phyloP scores from a whole-genome alignment of 495 filamentous ascomycete species.

The Neurospora sublineolata region DNA sequence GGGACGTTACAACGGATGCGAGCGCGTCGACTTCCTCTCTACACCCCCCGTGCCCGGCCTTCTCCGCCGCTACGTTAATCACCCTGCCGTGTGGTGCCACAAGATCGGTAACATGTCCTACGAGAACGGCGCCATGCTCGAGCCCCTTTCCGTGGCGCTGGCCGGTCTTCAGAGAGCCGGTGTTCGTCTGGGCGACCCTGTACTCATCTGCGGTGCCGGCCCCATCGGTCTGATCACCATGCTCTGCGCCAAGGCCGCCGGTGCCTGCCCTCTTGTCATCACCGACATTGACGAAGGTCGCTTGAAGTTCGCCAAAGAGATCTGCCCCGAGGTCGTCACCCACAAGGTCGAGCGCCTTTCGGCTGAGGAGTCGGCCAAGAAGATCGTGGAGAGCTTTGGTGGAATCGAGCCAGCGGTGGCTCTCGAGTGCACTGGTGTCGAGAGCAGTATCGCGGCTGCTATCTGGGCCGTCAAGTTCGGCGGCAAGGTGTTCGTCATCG shows the following conservation, averaged over 20 bases:
- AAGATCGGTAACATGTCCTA: slow-evolving; percentile 83
- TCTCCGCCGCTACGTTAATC: slow-evolving; percentile 83
- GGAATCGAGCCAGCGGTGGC: slow-evolving; percentile 64
- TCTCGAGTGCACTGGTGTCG: slow-evolving; percentile 88
- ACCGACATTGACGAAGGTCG: slow-evolving; percentile 86
- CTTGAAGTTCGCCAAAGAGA: slow-evolving; percentile 66
- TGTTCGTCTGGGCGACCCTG: slow-evolving; percentile 69
- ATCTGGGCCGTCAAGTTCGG: slow-evolving; percentile 87
- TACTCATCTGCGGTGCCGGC: slow-evolving; percentile 79
- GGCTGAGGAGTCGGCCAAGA: slow-evolving; percentile 58
- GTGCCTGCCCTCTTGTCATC: slow-evolving; percentile 76
- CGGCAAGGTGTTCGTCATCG: slow-evolving; percentile 87
- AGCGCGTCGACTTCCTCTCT: slow-evolving; percentile 70
- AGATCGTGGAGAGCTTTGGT: slow-evolving; percentile 53
- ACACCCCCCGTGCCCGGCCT: slow-evolving; percentile 85
- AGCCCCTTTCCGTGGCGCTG: slow-evolving; percentile 76
- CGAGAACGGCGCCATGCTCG: slow-evolving; percentile 77
- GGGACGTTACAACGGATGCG: slow-evolving; percentile 87
- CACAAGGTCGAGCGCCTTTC: slow-evolving; percentile 61
- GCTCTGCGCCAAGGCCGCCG: slow-evolving; percentile 70
- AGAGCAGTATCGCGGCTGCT: slow-evolving; percentile 70
- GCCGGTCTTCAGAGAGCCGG: slow-evolving; percentile 71
- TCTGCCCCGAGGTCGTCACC: slow-evolving; percentile 61
- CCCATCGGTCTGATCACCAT: slow-evolving; percentile 83
- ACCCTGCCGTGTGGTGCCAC: slow-evolving; percentile 85